phyloP scores from a whole-genome alignment of 2,329 filamentous ascomycete genomes.

The Septoria linicola region DNA sequence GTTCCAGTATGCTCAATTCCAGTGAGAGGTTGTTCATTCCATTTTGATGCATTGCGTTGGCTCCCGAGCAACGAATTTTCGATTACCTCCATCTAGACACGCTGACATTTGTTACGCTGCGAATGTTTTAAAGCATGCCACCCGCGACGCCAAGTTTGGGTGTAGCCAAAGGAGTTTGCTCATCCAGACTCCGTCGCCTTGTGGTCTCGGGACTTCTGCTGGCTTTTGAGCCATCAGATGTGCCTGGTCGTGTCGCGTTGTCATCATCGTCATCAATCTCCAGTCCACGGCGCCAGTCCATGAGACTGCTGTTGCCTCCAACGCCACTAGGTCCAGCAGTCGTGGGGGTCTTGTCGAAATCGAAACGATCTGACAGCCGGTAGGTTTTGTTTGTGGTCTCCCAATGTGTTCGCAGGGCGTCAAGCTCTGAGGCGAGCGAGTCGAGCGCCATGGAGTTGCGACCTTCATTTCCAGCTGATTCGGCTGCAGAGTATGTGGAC shows the following conservation, averaged over 20 bases:
- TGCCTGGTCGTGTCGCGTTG: slow-evolving; percentile 23
- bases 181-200: slow-evolving; percentile 2
- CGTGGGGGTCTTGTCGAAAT: slow-evolving; percentile 54
- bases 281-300: slow-evolving; percentile 76
- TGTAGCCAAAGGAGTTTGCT: slow-evolving; percentile 8
- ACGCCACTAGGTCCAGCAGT: slow-evolving; percentile 7
- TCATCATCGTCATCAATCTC: slow-evolving; percentile 49
- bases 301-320: slow-evolving; percentile 67
- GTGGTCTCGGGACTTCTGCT: slow-evolving; percentile 3
- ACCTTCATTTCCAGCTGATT: slow-evolving; percentile 21
- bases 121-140: neutral
- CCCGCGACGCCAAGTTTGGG: slow-evolving; percentile 2
- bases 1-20: too few relatives aligned
- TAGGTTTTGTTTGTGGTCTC: slow-evolving; percentile 95
- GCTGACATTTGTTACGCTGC: too few relatives aligned
- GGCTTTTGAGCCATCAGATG: slow-evolving; percentile 13
- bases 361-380: slow-evolving; percentile 85
- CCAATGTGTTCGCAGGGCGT: slow-evolving; percentile 88
- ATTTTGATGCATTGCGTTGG: too few relatives aligned
- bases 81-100: too few relatives aligned
- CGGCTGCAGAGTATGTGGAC: slow-evolving; percentile 48
- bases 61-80: too few relatives aligned
- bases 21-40: too few relatives aligned
- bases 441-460: slow-evolving; percentile 60
- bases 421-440: slow-evolving; percentile 86